Base-by-base conservation (phyloP, 164 flowering plant genomes). In the Protea cynaroides region DNA sequence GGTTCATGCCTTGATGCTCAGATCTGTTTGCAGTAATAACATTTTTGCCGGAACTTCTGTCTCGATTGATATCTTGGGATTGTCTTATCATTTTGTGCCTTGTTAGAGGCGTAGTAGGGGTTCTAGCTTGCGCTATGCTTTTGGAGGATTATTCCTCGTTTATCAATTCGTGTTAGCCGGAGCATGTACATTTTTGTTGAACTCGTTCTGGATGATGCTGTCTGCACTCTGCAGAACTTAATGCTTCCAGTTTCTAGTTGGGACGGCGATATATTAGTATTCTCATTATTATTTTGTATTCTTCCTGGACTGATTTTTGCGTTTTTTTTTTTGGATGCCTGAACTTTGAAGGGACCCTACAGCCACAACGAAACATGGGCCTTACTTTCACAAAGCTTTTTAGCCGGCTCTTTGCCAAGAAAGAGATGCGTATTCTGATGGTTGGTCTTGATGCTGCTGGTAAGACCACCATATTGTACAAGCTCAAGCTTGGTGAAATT, bases 391-490 rank as follows among this genome's bases (percentile, higher is more conserved):
- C 90, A 0, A 92, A 92, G 87, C 89, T 92, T 56, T 87, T 89
- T 65, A 92, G 97, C 75, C 84, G 94, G 79, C 88, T 92, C 58
- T 91, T 91, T 74, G 97, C 96, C 82, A 91, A 91, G 91, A 91
- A 78, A 71, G 97, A 91, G 77, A 88, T 91, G 96, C 81, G 97
- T 34, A 88, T 91, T 77, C 78, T 91, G 72, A 91, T 91, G 97
- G 97, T 91, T 25, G 97, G 97, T 87, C 96, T 91, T 61, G 97
- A 90, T 82, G 97, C 97, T 0, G 97, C 97, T 82, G 97, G 97
- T 88, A 90, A 90, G 86, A 91, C 97, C 37, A 91, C 97, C 64
- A 91, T 91, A 15, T 79, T 91, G 76, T 91, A 91, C 81, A 91
- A 91, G 85, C 85, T 91, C 69, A 91, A 91, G 91, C 96, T 91